phyloP scores from a whole-genome alignment of 768 basidiomycete species.

The Neoboletus subvelutipes region DNA sequence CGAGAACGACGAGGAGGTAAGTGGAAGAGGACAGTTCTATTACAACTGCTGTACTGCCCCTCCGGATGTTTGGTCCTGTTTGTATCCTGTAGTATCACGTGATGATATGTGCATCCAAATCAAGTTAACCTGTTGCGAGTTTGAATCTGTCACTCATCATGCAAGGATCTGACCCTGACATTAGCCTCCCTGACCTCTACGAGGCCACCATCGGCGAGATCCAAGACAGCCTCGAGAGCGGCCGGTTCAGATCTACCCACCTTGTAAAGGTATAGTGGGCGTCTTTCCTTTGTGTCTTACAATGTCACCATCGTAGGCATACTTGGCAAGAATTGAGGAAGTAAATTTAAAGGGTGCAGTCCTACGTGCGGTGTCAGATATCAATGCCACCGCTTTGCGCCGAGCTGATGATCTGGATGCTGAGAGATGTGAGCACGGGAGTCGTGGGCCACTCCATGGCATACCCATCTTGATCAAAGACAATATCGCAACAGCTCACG shows the following conservation, averaged over 20 bases:
- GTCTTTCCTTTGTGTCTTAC: no score
- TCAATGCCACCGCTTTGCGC: conserved; percentile 50
- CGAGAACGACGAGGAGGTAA: background rate
- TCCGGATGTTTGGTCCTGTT: conserved; percentile 22
- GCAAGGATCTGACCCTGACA: background rate
- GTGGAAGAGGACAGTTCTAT: background rate
- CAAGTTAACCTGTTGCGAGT: background rate
- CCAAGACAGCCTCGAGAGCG: conserved; percentile 49
- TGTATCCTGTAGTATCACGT: conserved; percentile 17
- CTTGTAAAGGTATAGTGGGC: conserved; percentile 50
- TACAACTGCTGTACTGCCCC: background rate
- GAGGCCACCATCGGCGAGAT: conserved; percentile 58
- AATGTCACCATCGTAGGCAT: conserved; percentile 43
- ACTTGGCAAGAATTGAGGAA: conserved; percentile 64
- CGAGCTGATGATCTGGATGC: conserved; percentile 53
- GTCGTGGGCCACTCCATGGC: conserved; percentile 52
- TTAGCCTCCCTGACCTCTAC: conserved; percentile 50
- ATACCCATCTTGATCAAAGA: conserved; percentile 60
- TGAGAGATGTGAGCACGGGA: conserved; percentile 47
- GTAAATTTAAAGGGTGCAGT: conserved; percentile 62
- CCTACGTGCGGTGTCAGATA: conserved; percentile 59
- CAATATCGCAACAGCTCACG: conserved; percentile 35
- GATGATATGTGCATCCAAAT: conserved; percentile 4
- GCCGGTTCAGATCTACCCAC: conserved; percentile 57
- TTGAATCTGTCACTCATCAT: background rate